Conservation (phyloP, 1,284 basidiomycete species). For the Ceratobasidium sp. region DNA sequence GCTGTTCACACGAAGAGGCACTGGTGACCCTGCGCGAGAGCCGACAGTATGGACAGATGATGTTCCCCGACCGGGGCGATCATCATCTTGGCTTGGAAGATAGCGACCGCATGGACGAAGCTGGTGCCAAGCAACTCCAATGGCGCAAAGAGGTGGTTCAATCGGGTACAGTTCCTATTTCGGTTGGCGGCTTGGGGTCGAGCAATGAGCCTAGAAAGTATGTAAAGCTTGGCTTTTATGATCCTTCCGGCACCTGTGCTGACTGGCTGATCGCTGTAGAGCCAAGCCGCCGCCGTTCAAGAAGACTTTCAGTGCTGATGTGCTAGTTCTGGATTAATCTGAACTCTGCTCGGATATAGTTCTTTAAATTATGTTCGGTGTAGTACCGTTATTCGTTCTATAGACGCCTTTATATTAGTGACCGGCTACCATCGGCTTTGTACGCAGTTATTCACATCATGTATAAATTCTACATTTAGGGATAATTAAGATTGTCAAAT, state of each 20-base stretch:
- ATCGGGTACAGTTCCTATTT: background rate
- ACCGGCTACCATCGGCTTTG: background rate
- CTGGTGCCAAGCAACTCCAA: conserved; percentile 46
- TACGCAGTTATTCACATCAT: background rate
- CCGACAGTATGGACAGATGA: conserved; percentile 76
- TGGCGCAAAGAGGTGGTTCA: conserved; percentile 32
- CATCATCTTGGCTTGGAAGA: conserved; percentile 58
- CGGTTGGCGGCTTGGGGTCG: background rate
- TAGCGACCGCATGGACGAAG: conserved; percentile 49
- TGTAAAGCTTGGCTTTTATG: background rate
- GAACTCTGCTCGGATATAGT: background rate
- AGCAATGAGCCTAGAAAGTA: background rate
- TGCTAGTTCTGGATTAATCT: conserved; percentile 17
- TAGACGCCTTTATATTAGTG: background rate
- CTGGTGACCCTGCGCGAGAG: conserved; percentile 73
- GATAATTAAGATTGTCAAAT: background rate
- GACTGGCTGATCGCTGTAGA: background rate
- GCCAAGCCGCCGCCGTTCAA: background rate
- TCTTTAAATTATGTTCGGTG: background rate
- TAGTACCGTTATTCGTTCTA: background rate
- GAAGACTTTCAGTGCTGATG: background rate
- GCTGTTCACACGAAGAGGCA: conserved; percentile 59
- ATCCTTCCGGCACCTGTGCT: background rate
- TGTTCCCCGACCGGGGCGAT: conserved; percentile 73
- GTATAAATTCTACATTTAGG: background rate